Base-by-base conservation (phyloP, 768 basidiomycete species). In the Suillus hirtellus region DNA sequence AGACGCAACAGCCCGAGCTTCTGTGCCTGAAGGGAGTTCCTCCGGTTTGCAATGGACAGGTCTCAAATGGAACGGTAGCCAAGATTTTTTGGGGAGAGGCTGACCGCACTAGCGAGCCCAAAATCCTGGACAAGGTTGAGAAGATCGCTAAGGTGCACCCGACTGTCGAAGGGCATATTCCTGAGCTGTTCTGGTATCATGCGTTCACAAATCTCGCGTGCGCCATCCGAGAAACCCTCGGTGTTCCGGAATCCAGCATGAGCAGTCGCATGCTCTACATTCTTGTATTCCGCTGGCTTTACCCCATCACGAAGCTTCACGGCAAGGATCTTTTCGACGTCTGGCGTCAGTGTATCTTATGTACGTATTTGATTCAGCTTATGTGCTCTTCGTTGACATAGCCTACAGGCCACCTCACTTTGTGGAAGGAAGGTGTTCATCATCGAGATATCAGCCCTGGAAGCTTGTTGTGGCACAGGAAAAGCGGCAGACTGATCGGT, bases 391-490 rank as follows among this genome's bases (percentile, higher is more conserved):
- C 17, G 17, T 31, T 52, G 17, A 52, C 19, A 9, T 17, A 2
- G 1, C 15, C 4, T 17, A 3, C 38, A 43, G 67, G 68, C 52
- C 42, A 24, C 6, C 10, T 37, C 35, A 37, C 35, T 37, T 6
- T 37, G 9, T 37, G 35, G 35, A 37, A 37, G 35, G 35, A 37
- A 37, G 35, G 35, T 4, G 35, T 37, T 6, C 10, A 37, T 37
- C 35, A 37, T 37, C 9, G 35, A 37, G 35, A 37, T 37, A 37
- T 37, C 35, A 37, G 10, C 35, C 35, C 2, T 37, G 35, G 35
- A 37, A 70, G 67, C 27, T 38, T 70, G 52, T 68, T 68, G 68
- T 44, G 3, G 17, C 67, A 64, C 53, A 12, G 60, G 7, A 19
- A 8, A 2, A 9, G 24, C 2, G 65, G 56, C 17, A 27, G 21